These are phyloP conservation scores for Aspergillus asperescens DNA, from an alignment of 495 filamentous ascomycete species.

Conservation along the genomic window DNA sequence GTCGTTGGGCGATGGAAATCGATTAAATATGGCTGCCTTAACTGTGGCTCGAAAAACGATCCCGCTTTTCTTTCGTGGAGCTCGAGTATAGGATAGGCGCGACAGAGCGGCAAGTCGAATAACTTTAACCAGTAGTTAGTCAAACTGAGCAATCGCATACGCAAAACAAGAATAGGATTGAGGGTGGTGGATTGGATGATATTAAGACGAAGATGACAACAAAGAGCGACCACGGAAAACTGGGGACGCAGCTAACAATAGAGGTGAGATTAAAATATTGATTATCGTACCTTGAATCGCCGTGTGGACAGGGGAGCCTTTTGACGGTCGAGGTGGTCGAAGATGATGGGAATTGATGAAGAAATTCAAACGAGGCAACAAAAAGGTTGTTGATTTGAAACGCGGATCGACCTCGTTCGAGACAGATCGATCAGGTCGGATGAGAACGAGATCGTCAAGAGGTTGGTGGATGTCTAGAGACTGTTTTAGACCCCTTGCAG, in stretches of 20 bases:
- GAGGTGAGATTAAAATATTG: neutral
- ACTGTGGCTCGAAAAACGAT: too few species aligned
- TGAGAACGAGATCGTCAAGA: conserved; percentile 10
- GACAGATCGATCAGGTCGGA: conserved; percentile 15
- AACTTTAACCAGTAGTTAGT: conserved; percentile 12
- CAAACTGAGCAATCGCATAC: conserved; percentile 6
- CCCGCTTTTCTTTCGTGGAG: neutral
- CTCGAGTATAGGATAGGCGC: neutral
- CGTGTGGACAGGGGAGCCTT: conserved; percentile 1
- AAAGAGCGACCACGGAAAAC: conserved; percentile 6
- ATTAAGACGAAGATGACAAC: conserved; percentile 13
- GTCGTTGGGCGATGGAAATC: conserved; percentile 65
- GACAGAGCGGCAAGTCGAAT: conserved; percentile 7
- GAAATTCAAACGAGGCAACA: neutral
- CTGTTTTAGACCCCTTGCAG: conserved; percentile 25
- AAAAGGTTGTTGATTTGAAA: conserved; percentile 11
- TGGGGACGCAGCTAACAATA: neutral
- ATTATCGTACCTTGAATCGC: conserved; percentile 13
- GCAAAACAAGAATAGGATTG: conserved; percentile 7
- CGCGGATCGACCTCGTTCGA: conserved; percentile 15
- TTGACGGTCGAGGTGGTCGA: conserved; percentile 8
- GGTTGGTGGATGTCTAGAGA: conserved; percentile 18
- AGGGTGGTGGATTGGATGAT: conserved; percentile 2
- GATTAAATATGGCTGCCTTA: too few species aligned
- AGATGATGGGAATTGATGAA: neutral